phyloP scores from a whole-genome alignment of 495 filamentous ascomycete genomes.

The Delitschia confertaspora region DNA sequence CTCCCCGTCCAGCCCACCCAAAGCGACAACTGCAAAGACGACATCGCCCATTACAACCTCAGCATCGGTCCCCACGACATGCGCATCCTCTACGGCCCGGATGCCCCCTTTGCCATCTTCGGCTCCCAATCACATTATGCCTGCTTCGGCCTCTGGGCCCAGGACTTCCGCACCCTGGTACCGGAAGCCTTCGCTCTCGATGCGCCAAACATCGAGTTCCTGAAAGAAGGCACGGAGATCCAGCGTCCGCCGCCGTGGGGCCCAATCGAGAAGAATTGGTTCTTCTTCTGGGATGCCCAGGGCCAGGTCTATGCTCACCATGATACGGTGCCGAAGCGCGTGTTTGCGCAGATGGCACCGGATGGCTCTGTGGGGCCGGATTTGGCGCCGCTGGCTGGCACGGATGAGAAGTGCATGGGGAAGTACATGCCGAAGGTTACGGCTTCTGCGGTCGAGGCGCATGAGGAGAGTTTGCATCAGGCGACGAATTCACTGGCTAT shows the following conservation, averaged over 20 bases:
- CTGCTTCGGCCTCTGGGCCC: constrained; percentile 46
- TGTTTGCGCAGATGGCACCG: constrained; percentile 36
- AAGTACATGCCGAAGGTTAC: constrained; percentile 35
- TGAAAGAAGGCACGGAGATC: constrained; percentile 39
- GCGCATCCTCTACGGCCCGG: constrained; percentile 45
- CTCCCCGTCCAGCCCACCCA: constrained; percentile 40
- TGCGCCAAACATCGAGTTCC: constrained; percentile 23
- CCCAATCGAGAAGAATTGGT: constrained; percentile 48
- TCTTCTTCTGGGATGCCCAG: constrained; percentile 45
- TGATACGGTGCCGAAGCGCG: constrained; percentile 40
- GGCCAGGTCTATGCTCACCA: constrained; percentile 43
- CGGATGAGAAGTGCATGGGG: constrained; percentile 37
- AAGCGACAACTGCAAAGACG: constrained; percentile 37
- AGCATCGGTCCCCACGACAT: constrained; percentile 43
- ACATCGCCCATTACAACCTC: constrained; percentile 31
- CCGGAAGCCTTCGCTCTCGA: constrained; percentile 34
- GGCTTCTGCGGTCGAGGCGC: too few species aligned
- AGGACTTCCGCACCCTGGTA: constrained; percentile 42
- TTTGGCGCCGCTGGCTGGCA: constrained; percentile 30
- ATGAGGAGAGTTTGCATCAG: constrained; percentile 44
- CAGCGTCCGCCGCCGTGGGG: constrained; percentile 37
- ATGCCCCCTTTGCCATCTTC: constrained; percentile 39
- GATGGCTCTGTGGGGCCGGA: constrained; percentile 40
- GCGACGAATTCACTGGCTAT: constrained; percentile 47
- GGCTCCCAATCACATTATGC: constrained; percentile 43